Percentiles rank a stretch among this genome's conserved stretches.
Conservation (phyloP, 139 green algal genomes). For the Penium margaritaceum region DNA sequence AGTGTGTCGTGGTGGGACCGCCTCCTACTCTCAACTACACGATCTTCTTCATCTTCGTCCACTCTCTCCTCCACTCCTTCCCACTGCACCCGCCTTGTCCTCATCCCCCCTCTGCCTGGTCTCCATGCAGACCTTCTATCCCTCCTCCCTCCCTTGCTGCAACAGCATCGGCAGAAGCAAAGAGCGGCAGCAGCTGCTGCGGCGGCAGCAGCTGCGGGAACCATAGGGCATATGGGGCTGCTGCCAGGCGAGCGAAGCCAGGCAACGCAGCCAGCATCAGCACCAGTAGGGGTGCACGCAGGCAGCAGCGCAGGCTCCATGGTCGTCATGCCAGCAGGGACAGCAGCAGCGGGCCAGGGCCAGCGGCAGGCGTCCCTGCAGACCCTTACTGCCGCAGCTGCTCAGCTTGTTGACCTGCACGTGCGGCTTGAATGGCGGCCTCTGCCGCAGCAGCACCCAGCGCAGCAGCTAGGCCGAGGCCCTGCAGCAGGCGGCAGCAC, state of each 20-base stretch:
- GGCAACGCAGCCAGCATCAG: background rate
- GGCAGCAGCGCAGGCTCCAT: too few species aligned
- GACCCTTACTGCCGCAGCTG: background rate
- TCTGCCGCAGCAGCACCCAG: too few species aligned
- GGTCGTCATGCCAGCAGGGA: background rate
- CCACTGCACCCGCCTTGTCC: slow-evolving; percentile 35
- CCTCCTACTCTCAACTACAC: background rate
- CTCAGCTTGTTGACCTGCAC: background rate
- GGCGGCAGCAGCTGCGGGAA: too few species aligned
- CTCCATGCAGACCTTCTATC: background rate
- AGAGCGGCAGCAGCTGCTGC: too few species aligned
- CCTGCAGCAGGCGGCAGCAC: too few species aligned
- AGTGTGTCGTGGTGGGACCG: slow-evolving; percentile 22
- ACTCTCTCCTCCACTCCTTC: background rate
- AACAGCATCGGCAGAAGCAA: too few species aligned
- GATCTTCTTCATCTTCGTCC: too few species aligned
- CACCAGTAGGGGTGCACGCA: background rate
- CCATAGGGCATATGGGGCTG: background rate
- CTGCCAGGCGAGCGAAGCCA: background rate
- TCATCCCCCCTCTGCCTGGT: slow-evolving; percentile 26
- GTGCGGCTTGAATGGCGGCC: background rate
- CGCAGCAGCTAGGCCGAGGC: too few species aligned
- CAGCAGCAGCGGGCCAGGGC: background rate
- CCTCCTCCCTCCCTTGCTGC: too few species aligned
- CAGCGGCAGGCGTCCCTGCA: background rate